Conservation (phyloP, 805 yeast species). For the Wickerhamiella spandovensis region DNA sequence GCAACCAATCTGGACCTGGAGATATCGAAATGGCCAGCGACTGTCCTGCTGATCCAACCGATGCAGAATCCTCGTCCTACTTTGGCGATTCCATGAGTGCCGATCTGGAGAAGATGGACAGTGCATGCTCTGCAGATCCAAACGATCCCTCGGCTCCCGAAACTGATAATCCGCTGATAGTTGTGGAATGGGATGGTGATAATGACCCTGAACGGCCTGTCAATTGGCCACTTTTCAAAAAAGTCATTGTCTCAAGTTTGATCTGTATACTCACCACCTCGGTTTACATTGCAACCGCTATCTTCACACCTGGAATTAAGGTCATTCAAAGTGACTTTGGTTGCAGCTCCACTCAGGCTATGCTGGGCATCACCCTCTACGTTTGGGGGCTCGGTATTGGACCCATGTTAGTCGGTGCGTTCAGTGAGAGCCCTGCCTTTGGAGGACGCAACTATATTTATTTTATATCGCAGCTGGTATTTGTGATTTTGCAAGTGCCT, state of each 20-base stretch:
- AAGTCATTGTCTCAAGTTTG: constrained; percentile 27
- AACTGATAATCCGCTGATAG: constrained; percentile 1
- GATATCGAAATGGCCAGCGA: neutral
- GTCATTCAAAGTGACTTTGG: constrained; percentile 32
- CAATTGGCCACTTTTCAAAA: constrained; percentile 39
- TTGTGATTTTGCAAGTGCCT: constrained; percentile 41
- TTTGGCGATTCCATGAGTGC: neutral
- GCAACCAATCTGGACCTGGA: neutral
- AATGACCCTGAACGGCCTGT: constrained; percentile 31
- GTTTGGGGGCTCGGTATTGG: constrained; percentile 51
- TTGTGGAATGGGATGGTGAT: constrained; percentile 24
- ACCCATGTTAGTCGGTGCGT: constrained; percentile 41
- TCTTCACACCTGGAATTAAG: constrained; percentile 41
- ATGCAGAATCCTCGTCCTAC: neutral
- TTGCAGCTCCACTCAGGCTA: constrained; percentile 31
- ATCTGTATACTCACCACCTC: constrained; percentile 35
- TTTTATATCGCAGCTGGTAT: constrained; percentile 33
- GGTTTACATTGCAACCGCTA: constrained; percentile 47
- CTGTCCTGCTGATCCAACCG: neutral
- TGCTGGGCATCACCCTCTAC: constrained; percentile 39
- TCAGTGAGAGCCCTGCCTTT: constrained; percentile 36
- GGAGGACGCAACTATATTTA: constrained; percentile 39
- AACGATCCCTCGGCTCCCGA: neutral
- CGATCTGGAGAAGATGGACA: neutral
- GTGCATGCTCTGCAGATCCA: neutral